Base-by-base conservation (phyloP, 2,329 filamentous ascomycete genomes). In the Aspergillus sp. region DNA sequence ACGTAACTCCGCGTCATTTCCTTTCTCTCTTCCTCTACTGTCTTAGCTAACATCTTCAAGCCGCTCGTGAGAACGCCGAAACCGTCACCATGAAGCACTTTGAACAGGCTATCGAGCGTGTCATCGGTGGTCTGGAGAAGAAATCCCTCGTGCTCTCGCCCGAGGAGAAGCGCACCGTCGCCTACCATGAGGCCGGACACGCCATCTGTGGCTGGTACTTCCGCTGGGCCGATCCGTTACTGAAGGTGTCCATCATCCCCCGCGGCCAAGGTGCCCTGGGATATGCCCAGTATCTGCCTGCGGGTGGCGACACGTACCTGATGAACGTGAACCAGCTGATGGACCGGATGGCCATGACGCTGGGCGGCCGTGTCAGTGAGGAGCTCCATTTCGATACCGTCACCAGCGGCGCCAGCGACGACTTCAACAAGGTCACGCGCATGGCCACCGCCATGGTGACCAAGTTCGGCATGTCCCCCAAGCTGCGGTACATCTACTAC, bases 341-440 rank as follows among this genome's bases (percentile, higher is more conserved):
- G 90, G 94, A 99, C 72, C 91, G 94, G 62, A 99, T 99, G 94
- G 94, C 94, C 59, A 99, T 99, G 94, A 96, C 93, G 2, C 86
- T 99, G 50, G 94, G 92, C 62, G 94, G 94, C 1, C 90, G 94
- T 60, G 89, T 99, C 20, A 94, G 88, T 17, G 94, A 99, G 75
- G 94, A 99, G 73, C 77, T 99, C 7, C 93, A 99, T 76, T 99
- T 99, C 74, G 87, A 94, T 32, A 95, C 91, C 0, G 94, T 99
- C 17, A 99, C 94, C 1, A 94, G 89, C 44, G 94, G 94, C 52
- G 94, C 93, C 17, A 92, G 87, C 49, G 94, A 97, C 71, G 94
- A 99, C 71, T 99, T 99, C 82, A 93, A 94, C 75, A 99, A 99
- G 77, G 94, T 97, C 38, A 96, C 94, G 2, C 84, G 86, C 51